Conservation (phyloP, 2,329 filamentous ascomycete genomes). For the Botrytis elliptica region DNA sequence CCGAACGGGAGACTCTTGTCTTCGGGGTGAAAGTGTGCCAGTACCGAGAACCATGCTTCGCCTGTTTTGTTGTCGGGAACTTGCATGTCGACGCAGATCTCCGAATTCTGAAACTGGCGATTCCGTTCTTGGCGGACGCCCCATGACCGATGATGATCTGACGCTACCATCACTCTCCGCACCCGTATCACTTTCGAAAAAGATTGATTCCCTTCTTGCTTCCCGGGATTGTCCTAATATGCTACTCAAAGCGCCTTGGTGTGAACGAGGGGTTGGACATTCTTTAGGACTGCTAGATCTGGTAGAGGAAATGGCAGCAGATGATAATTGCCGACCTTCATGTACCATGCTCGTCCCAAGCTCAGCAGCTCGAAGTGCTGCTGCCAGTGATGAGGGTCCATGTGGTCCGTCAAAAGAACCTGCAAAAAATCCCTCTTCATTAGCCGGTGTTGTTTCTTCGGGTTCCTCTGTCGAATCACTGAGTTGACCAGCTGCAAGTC, state of each 20-base stretch:
- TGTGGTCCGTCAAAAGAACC: constrained; percentile 54
- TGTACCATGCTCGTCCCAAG: constrained; percentile 29
- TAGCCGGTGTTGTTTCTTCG: constrained; percentile 44
- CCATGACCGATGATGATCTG: constrained; percentile 73
- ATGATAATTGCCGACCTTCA: constrained; percentile 49
- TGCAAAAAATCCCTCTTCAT: constrained; percentile 53
- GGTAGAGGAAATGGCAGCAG: constrained; percentile 59
- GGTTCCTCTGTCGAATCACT: constrained; percentile 67
- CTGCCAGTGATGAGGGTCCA: constrained; percentile 52
- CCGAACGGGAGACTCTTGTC: constrained; percentile 86
- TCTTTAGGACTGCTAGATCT: constrained; percentile 82
- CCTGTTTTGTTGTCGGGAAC: constrained; percentile 79
- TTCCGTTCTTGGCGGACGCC: constrained; percentile 72
- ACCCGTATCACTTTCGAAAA: constrained; percentile 78
- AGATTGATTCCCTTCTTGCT: constrained; percentile 73
- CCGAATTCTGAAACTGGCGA: constrained; percentile 88
- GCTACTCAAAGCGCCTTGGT: constrained; percentile 55
- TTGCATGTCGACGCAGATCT: constrained; percentile 70
- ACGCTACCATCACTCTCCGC: constrained; percentile 75
- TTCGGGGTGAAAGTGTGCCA: constrained; percentile 72
- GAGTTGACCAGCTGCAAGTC: constrained; percentile 79
- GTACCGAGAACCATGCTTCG: constrained; percentile 77
- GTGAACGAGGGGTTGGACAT: constrained; percentile 86
- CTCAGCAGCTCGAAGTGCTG: constrained; percentile 47
- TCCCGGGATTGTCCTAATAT: constrained; percentile 58